Conservation (phyloP, 768 basidiomycete genomes). For the Lentinula boryana region DNA sequence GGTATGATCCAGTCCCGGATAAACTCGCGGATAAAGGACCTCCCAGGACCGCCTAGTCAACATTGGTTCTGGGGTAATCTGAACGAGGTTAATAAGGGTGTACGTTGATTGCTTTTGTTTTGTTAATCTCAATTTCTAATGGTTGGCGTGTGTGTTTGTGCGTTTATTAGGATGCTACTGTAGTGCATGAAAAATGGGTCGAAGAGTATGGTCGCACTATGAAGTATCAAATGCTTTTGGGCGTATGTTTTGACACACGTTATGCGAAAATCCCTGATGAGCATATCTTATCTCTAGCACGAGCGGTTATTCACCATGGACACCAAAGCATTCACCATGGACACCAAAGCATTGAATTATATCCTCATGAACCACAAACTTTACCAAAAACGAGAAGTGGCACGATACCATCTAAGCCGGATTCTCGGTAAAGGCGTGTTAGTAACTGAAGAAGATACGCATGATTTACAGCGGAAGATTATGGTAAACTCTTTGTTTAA, state of each 20-base stretch:
- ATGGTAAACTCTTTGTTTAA: constrained; percentile 21
- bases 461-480: constrained; percentile 40
- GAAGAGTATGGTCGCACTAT: constrained; percentile 29
- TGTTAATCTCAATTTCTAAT: no score
- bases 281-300: constrained; percentile 11
- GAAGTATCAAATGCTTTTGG: constrained; percentile 23
- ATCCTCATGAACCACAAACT: constrained; percentile 49
- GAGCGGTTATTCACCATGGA: constrained; percentile 52
- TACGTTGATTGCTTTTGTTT: constrained; percentile 6
- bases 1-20: constrained; percentile 7
- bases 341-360: constrained; percentile 58
- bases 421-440: constrained; percentile 46
- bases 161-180: constrained; percentile 12
- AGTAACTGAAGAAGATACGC: constrained; percentile 40
- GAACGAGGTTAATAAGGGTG: constrained; percentile 18
- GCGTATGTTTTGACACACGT: constrained; percentile 18
- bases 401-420: constrained; percentile 28
- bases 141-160: not conserved
- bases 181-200: constrained; percentile 27
- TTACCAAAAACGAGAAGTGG: constrained; percentile 49
- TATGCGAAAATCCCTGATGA: no score
- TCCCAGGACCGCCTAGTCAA: constrained; percentile 30
- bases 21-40: constrained; percentile 22
- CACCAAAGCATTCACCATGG: constrained; percentile 56
- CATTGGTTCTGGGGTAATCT: constrained; percentile 31